Evolutionary conservation across 2,329 filamentous ascomycete genomes (phyloP).

Genomic region (Trichoderma harzianum): DNA sequence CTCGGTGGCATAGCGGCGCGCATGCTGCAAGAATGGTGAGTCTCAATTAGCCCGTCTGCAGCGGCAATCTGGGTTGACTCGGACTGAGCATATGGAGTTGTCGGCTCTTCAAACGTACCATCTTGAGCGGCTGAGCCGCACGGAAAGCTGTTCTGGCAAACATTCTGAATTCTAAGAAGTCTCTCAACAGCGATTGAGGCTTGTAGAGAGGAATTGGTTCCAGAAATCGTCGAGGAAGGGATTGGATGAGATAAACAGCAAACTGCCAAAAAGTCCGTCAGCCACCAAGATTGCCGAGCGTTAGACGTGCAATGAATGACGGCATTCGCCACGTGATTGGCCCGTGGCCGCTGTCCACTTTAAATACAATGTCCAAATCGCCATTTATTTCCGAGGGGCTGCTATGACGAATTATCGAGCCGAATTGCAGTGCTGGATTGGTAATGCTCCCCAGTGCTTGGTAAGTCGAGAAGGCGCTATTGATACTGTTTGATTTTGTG

Average conservation of each 20-base stretch:
- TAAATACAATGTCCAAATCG: neutral
- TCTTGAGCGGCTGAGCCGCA: conserved; percentile 61
- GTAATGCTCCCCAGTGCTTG: neutral
- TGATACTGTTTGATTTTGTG: neutral
- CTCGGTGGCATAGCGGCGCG: conserved; percentile 68
- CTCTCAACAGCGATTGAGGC: conserved; percentile 5
- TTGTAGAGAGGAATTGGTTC: neutral
- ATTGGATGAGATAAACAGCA: neutral
- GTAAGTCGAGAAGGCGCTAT: neutral
- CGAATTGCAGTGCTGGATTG: neutral
- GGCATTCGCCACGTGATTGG: conserved; percentile 19
- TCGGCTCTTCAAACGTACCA: conserved; percentile 47
- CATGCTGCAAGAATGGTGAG: conserved; percentile 33
- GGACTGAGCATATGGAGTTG: neutral
- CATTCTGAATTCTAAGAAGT: conserved; percentile 44
- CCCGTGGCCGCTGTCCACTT: neutral
- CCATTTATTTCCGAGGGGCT: neutral
- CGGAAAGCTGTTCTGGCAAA: conserved; percentile 65
- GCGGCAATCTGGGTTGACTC: neutral
- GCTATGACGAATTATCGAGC: neutral
- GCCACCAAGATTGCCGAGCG: conserved; percentile 5
- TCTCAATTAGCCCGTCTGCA: neutral
- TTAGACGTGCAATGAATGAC: conserved; percentile 3
- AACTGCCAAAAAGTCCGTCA: neutral
- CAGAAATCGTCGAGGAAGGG: neutral